These are phyloP conservation scores for Oleoguttula mirabilis DNA, from an alignment of 495 filamentous ascomycete genomes.

Conservation along the genomic window DNA sequence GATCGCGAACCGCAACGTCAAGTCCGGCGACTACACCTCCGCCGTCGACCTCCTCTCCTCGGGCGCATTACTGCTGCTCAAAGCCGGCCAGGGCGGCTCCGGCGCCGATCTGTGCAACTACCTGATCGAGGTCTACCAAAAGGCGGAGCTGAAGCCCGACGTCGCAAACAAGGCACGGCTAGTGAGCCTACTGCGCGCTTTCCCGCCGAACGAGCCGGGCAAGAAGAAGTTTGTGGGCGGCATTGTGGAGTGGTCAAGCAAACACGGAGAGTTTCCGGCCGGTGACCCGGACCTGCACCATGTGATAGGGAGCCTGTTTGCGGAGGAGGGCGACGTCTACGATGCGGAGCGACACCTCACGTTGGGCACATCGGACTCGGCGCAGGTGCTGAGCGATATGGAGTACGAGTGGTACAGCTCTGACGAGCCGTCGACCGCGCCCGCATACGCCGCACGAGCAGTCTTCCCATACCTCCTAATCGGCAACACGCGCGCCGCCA, in stretches of 20 bases:
- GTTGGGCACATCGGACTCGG: conserved; percentile 80
- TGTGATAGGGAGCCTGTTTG: conserved; percentile 75
- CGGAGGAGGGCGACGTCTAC: conserved; percentile 77
- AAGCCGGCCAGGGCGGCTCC: conserved; percentile 80
- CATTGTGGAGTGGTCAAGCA: conserved; percentile 80
- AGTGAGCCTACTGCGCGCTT: conserved; percentile 57
- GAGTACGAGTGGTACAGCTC: conserved; percentile 89
- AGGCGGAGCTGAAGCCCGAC: conserved; percentile 63
- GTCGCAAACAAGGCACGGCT: conserved; percentile 51
- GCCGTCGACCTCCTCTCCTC: conserved; percentile 77
- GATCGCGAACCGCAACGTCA: conserved; percentile 83
- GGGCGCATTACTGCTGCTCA: conserved; percentile 72
- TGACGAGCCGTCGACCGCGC: conserved; percentile 78
- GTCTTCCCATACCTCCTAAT: conserved; percentile 85
- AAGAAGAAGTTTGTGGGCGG: conserved; percentile 85
- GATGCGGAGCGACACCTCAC: conserved; percentile 85
- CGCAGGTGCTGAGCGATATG: conserved; percentile 62
- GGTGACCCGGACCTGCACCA: conserved; percentile 95
- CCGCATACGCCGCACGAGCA: conserved; percentile 78
- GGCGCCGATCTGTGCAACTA: conserved; percentile 82
- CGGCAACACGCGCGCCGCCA: conserved; percentile 81
- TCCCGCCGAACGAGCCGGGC: conserved; percentile 72
- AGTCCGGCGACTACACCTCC: conserved; percentile 65
- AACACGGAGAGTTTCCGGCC: conserved; percentile 73
- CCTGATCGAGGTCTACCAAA: conserved; percentile 77